Evolutionary conservation across 2,329 filamentous ascomycete genomes (phyloP), one percentile per base, ranked within the genome.

Genomic region (Fusarium redolens): DNA sequence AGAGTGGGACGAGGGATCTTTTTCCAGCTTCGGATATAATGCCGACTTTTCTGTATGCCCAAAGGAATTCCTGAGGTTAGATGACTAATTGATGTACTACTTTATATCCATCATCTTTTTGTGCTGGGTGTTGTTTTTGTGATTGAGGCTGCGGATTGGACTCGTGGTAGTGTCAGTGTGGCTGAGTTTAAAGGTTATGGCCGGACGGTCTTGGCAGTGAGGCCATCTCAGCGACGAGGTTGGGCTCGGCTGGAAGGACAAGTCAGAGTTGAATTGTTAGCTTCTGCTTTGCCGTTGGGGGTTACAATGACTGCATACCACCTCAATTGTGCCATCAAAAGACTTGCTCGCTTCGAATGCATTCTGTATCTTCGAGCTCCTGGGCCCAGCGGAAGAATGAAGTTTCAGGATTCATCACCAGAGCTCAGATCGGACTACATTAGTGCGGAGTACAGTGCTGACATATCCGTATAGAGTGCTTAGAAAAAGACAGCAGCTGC

Each of bases 41-140:
- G 7, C 61, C 61, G n/a, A 28, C 13, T 18, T 65, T 65, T 59
- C 12, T 67, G 12, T 67, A 65, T 40, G 64, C 64, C 3, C 33
- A 31, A 28, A 65, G 51, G 38, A 45, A 63, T 47, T 40, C 33
- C 1, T 54, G 50, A 54, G 12, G 12, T 17, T 25, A 15, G 6
- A 37, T 28, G 33, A 28, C 4, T 37, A 37, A 28, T 20, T 22
- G n/a, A 33, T 9, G 9, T 18, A 0, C 2, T 4, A 13, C 4
- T 18, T 35, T 2, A 9, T 12, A 11, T 12, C 33, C 10, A 9
- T 31, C 11, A 15, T 33, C 17, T 5, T 15, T 11, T 9, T 28
- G 3, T 2, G 18, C 11, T 15, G 22, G 18, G 2, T 28, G 22
- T 54, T 40, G 33, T 54, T 13, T 30, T 54, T 54, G 50, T 40